These are phyloP conservation scores for Paramecium caudatum DNA, from an alignment of 73 alveolate genomes.

Conservation along the genomic window DNA sequence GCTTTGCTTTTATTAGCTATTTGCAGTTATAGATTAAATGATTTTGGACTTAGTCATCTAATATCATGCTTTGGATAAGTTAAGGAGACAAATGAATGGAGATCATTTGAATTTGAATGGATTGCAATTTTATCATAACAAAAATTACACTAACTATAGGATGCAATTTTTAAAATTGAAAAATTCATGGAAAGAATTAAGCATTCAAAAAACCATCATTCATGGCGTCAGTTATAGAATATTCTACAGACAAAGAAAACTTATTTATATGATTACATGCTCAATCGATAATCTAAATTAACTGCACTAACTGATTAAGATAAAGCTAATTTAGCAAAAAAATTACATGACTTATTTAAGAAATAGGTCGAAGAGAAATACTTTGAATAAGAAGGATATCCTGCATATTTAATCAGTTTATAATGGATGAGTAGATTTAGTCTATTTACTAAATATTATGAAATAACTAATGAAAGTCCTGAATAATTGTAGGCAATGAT, in stretches of 20 bases:
- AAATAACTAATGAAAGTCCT: not conserved
- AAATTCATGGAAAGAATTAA: not conserved
- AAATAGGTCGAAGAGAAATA: conserved; percentile 1
- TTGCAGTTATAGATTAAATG: conserved; percentile 30
- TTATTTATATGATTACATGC: not conserved
- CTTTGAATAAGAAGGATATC: conserved; percentile 63
- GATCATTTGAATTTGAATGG: conserved; percentile 4
- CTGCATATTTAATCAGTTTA: conserved; percentile 34
- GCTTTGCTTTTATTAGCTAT: conserved; percentile 6
- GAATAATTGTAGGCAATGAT: not conserved
- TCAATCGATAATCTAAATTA: not conserved
- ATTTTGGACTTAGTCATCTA: not conserved
- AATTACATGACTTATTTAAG: not conserved
- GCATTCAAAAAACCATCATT: not conserved
- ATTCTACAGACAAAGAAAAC: not conserved
- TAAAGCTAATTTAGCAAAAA: conserved; percentile 11
- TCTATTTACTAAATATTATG: not conserved
- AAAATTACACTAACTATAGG: not conserved
- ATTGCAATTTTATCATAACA: conserved; percentile 1
- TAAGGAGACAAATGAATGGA: conserved; percentile 6
- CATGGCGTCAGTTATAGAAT: not conserved
- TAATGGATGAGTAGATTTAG: conserved; percentile 39
- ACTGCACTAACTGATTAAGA: not conserved
- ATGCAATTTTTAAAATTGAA: not conserved
- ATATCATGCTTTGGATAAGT: conserved; percentile 9